Evolutionary conservation across 768 basidiomycete genomes (phyloP).

Genomic region (Tulasnella sp.): DNA sequence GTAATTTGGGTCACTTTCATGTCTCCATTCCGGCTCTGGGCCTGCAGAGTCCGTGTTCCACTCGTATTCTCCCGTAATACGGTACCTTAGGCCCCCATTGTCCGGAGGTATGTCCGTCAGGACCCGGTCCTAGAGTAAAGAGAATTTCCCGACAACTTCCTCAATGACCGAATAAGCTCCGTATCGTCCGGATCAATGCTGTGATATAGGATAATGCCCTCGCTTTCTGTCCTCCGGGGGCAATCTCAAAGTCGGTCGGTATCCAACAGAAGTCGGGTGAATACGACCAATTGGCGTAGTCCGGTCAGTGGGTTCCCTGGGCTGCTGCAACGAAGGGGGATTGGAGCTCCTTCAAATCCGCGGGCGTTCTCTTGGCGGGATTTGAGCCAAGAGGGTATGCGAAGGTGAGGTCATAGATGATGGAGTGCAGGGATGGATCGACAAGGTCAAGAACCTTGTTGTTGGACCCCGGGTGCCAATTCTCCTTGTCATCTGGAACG

Average conservation of each 20-base stretch:
- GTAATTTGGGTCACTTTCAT: neutral
- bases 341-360: neutral
- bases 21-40: neutral
- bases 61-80: constrained; percentile 7
- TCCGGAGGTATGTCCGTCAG: constrained; percentile 19
- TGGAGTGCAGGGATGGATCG: constrained; percentile 44
- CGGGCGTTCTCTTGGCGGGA: neutral
- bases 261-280: constrained; percentile 19
- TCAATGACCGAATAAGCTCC: constrained; percentile 24
- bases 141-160: constrained; percentile 2
- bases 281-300: neutral
- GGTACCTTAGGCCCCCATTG: neutral
- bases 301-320: neutral
- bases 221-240: neutral
- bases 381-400: neutral
- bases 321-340: neutral
- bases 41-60: constrained; percentile 32
- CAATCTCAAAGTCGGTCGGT: constrained; percentile 25
- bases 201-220: constrained; percentile 20
- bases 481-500: constrained; percentile 44
- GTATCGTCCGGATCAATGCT: constrained; percentile 12
- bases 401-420: constrained; percentile 41
- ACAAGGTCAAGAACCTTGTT: constrained; percentile 47
- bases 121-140: constrained; percentile 17
- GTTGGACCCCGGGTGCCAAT: constrained; percentile 44